Evolutionary conservation across 2,329 filamentous ascomycete genomes (phyloP).

Genomic region (Beauveria asiatica): DNA sequence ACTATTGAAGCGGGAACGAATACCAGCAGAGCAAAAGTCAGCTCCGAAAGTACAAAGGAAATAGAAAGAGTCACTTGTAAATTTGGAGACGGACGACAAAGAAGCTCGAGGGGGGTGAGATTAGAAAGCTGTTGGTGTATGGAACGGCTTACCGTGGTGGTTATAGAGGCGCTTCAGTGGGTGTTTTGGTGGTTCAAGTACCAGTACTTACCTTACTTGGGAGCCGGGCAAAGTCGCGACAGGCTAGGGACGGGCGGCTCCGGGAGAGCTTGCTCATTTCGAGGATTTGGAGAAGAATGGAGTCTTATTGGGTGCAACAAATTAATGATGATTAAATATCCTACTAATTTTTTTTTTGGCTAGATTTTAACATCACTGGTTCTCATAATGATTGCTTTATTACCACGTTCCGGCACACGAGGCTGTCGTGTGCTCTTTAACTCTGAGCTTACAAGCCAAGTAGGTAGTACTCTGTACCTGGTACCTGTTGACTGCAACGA

Average conservation of each 20-base stretch:
- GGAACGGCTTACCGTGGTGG: no score
- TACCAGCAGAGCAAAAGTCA: not conserved
- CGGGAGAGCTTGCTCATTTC: conserved; percentile 2
- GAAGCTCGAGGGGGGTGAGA: not conserved
- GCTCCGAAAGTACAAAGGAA: not conserved
- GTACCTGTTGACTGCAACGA: no score
- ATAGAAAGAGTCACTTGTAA: not conserved
- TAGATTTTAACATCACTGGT: not conserved
- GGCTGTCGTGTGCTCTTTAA: not conserved
- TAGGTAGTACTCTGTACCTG: not conserved
- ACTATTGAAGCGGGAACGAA: not conserved
- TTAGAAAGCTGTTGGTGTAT: not conserved
- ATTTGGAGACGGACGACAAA: no score
- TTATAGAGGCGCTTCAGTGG: not conserved
- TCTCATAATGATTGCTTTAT: not conserved
- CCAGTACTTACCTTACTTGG: not conserved
- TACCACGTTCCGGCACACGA: no score
- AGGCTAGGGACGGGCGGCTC: conserved; percentile 2
- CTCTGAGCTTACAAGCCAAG: not conserved
- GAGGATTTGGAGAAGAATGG: conserved; percentile 4
- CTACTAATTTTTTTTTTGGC: not conserved
- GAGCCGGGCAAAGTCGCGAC: conserved; percentile 8
- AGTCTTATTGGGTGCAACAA: not conserved
- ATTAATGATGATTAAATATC: not conserved
- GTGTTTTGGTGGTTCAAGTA: no score